Evolutionary conservation across 352 stramenopile species (phyloP), one percentile per base, ranked within the genome.

Genomic region (Pythium sp.): DNA sequence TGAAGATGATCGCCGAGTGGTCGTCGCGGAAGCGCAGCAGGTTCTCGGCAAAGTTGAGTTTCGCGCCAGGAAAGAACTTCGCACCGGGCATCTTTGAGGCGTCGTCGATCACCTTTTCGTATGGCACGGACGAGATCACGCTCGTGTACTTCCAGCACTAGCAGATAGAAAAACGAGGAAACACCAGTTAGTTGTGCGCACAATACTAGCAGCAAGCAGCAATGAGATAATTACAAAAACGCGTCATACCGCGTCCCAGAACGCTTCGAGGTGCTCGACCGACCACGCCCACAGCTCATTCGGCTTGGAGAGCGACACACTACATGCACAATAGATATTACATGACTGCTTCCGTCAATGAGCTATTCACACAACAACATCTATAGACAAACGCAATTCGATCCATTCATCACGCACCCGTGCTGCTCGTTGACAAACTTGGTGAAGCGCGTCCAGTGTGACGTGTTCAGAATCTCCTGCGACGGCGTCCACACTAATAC

Each of bases 1-100:
- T 87, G 72, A 91, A 93, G 47, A 93, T 77, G 69, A 92, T 90
- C 14, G 85, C 83, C 8, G 83, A 74, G 54, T 80, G 77, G 65
- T 93, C 80, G 65, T 93, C 83, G 55, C 83, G 80, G 68, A 88
- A 91, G 67, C 82, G 81, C 43, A 93, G 65, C 68, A 93, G 47
- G 69, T 93, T 93, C 55, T 93, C 81, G 1, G 85, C 82, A 72
- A 93, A 91, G 72, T 93, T 91, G 57, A 93, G 72, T 14, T 75
- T 77, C n/a, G 73, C 74, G 20, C 81, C 85, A 0, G 75, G 70
- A 49, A 92, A 93, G 72, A 93, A 93, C 74, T 89, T 91, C 63
- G 84, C 82, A 57, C 70, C 74, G 32, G 79, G 82, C 81, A 92
- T 92, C 65, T 92, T 91, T 11, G 74, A 72, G 24, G 76, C 72